Base-by-base conservation (phyloP, 805 yeast genomes). In the Candida taoyuanica region DNA sequence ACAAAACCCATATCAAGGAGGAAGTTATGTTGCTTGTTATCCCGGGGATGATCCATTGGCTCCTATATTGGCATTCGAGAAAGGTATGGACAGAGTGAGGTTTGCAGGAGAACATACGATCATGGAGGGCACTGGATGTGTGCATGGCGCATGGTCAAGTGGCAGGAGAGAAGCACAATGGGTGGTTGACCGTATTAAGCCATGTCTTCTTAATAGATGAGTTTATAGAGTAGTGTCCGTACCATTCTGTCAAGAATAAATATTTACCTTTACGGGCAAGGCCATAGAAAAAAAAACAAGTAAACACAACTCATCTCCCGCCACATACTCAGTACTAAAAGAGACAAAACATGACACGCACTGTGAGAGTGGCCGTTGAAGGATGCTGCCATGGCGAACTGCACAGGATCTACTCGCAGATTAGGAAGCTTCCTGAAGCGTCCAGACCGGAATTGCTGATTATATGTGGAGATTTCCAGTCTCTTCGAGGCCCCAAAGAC, bases 101-200 rank as follows among this genome's bases (percentile, higher is more conserved):
- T 88, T 88, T 66, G 96, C 96, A 0, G 96, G 96, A 7, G 96
- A 88, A 55, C 96, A 88, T 57, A 83, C 96, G 0, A 76, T 78
- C 17, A 62, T 76, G 48, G 95, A 86, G 48, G 96, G 95, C 7
- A 83, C 87, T 13, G 96, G 96, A 0, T 88, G 95, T 49, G 93
- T 83, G 5, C 94, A 88, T 56, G 96, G 95, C 0, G 96, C 96
- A 0, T 86, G 85, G 76, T 65, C 67, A 44, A 81, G 91, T 52
- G 96, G 91, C 1, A 53, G 51, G 34, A 64, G 91, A 45, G 80
- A 75, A 47, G 80, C 78, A 0, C 50, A 50, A 4, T 60, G 55
- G 36, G 61, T 73, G 11, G n/a, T 34, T 16, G 33, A 20, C n/a
- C 5, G 24, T 8, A 7, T 25, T 16, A 17, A 17, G 14, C 7